These are phyloP conservation scores for Paracoccidioides brasiliensis DNA, from an alignment of 2,329 filamentous ascomycete genomes.

Conservation along the genomic window DNA sequence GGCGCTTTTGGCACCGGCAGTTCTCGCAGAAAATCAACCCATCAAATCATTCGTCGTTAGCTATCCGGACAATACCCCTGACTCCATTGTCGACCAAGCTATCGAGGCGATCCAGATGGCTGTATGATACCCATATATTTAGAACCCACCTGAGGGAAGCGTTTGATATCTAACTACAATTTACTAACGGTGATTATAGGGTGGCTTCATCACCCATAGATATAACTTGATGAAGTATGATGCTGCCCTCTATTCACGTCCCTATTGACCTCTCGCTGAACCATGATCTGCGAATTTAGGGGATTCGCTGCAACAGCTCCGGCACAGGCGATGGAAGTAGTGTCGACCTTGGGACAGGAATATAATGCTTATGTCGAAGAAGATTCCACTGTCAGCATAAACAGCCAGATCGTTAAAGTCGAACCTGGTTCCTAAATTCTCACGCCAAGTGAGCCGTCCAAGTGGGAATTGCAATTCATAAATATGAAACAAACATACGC, in stretches of 20 bases:
- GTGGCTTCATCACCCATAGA: conserved; percentile 66
- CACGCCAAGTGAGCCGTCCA: neutral
- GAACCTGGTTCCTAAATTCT: neutral
- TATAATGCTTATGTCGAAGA: conserved; percentile 61
- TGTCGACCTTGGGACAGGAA: conserved; percentile 49
- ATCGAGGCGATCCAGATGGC: conserved; percentile 57
- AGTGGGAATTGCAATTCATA: neutral
- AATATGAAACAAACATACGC: neutral
- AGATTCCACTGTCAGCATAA: conserved; percentile 52
- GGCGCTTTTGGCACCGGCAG: conserved; percentile 42
- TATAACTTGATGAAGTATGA: conserved; percentile 43
- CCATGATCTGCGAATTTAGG: conserved; percentile 32
- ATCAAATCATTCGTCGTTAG: conserved; percentile 66
- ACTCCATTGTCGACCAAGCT: conserved; percentile 54
- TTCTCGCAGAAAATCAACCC: conserved; percentile 44
- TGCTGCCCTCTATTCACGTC: conserved; percentile 4
- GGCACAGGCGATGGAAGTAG: conserved; percentile 51
- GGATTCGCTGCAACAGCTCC: conserved; percentile 67
- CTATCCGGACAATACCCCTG: conserved; percentile 57
- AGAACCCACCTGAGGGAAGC: neutral
- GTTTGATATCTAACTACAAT: neutral
- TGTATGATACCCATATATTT: conserved; percentile 27
- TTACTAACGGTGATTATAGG: conserved; percentile 22
- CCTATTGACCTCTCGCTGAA: conserved; percentile 15
- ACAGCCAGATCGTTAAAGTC: conserved; percentile 7